Percentiles rank a stretch among this genome's conserved stretches.
These are phyloP conservation scores for Metschnikowia corniflorae DNA, from an alignment of 805 yeast species.

Conservation along the genomic window DNA sequence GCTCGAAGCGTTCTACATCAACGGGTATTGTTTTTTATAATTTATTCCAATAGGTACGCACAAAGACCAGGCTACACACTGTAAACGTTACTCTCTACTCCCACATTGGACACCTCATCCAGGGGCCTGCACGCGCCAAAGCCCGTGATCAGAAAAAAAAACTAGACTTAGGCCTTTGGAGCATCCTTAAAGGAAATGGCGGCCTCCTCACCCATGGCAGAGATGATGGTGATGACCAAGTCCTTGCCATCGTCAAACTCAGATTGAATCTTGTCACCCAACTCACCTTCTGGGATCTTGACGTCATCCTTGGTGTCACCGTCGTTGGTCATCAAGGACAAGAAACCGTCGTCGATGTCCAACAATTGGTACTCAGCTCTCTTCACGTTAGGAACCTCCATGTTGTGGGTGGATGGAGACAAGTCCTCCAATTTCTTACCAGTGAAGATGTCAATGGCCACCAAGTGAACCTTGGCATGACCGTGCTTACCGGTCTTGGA, in stretches of 20 bases:
- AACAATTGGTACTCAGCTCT: conserved; percentile 96
- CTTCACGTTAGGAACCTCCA: conserved; percentile 97
- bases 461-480: conserved; percentile 99
- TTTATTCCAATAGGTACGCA: too few species aligned
- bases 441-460: conserved; percentile 98
- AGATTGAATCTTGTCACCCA: conserved; percentile 88
- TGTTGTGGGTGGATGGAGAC: conserved; percentile 99
- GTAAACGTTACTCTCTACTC: conserved; percentile 7
- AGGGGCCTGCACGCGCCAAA: conserved; percentile 8
- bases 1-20: too few species aligned
- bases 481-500: conserved; percentile 99
- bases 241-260: conserved; percentile 99
- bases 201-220: conserved; percentile 99
- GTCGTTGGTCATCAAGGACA: conserved; percentile 92
- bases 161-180: conserved; percentile 53
- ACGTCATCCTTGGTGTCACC: conserved; percentile 99
- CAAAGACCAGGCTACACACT: too few species aligned
- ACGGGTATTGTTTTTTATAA: too few species aligned
- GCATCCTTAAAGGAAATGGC: conserved; percentile 98
- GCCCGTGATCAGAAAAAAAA: conserved; percentile 14
- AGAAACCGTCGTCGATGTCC: conserved; percentile 98
- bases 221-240: conserved; percentile 90
- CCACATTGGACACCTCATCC: conserved; percentile 10
- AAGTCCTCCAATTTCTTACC: conserved; percentile 99
- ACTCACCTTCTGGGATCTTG: conserved; percentile 95